Evolutionary conservation across 1,284 basidiomycete genomes (phyloP).

Genomic region (Rhodotorula sp.): DNA sequence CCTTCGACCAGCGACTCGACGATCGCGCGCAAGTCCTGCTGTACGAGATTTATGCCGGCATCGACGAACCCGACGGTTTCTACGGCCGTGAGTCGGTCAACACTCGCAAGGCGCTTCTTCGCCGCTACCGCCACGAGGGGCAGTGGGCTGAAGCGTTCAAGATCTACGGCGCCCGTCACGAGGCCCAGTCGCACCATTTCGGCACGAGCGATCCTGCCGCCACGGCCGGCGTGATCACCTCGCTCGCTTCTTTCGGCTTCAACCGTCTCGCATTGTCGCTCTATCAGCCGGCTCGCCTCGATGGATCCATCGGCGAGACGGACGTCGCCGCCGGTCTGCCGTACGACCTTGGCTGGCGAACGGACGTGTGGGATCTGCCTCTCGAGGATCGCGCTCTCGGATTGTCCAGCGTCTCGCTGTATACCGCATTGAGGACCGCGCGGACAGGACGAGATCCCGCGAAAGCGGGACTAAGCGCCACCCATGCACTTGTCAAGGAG

Average conservation of each 20-base stretch:
- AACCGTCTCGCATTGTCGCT: conserved; percentile 58
- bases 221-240: conserved; percentile 61
- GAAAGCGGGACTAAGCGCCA: conserved; percentile 56
- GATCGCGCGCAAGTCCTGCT: conserved; percentile 62
- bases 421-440: conserved; percentile 71
- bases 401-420: conserved; percentile 56
- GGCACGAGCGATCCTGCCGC: conserved; percentile 3
- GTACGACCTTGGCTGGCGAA: conserved; percentile 82
- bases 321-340: conserved; percentile 19
- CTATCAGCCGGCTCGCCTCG: conserved; percentile 30
- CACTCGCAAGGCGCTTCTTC: conserved; percentile 71
- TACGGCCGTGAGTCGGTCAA: conserved; percentile 84
- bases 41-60: conserved; percentile 88
- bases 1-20: conserved; percentile 18
- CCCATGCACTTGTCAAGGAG: conserved; percentile 56
- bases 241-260: conserved; percentile 85
- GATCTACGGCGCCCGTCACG: conserved; percentile 79
- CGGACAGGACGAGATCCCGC: conserved; percentile 65
- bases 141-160: conserved; percentile 88
- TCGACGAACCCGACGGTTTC: conserved; percentile 97
- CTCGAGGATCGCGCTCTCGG: conserved; percentile 53
- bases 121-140: conserved; percentile 84
- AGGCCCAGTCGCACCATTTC: conserved; percentile 47
- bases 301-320: not conserved
- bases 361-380: conserved; percentile 88